These are phyloP conservation scores for Poterioochromonas sp. DNA, from an alignment of 352 stramenopile genomes.

Conservation along the genomic window DNA sequence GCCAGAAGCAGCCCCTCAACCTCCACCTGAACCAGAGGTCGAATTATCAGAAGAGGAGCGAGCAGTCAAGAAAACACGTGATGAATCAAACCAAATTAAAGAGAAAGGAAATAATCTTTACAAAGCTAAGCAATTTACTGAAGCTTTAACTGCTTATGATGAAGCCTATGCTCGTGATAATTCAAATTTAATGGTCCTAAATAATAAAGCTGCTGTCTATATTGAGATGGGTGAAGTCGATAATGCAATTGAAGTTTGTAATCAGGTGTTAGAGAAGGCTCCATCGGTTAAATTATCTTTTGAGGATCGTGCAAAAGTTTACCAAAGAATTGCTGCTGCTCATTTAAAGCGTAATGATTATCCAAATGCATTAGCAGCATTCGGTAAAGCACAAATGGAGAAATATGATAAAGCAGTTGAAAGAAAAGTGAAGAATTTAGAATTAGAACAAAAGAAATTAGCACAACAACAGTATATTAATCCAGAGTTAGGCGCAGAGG, in stretches of 20 bases:
- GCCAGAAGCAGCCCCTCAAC: slow-evolving; percentile 48
- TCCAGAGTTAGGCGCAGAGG: slow-evolving; percentile 77
- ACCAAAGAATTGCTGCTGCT: slow-evolving; percentile 88
- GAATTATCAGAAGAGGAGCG: slow-evolving; percentile 71
- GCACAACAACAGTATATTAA: slow-evolving; percentile 87
- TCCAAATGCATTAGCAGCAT: slow-evolving; percentile 51
- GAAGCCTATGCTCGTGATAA: slow-evolving; percentile 87
- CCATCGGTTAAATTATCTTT: slow-evolving; percentile 85
- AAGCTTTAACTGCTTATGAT: slow-evolving; percentile 83
- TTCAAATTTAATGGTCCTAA: slow-evolving; percentile 91
- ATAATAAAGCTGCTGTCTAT: slow-evolving; percentile 92
- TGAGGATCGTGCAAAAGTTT: slow-evolving; percentile 87
- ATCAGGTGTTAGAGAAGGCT: slow-evolving; percentile 88
- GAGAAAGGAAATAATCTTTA: slow-evolving; percentile 90
- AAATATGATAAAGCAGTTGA: slow-evolving; percentile 26
- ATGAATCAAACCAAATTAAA: slow-evolving; percentile 75
- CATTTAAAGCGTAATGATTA: slow-evolving; percentile 85
- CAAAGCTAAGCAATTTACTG: slow-evolving; percentile 91
- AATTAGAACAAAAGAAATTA: slow-evolving; percentile 66
- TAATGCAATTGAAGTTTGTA: slow-evolving; percentile 79
- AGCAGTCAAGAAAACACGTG: slow-evolving; percentile 48
- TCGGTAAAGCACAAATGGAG: slow-evolving; percentile 17
- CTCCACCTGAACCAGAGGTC: slow-evolving; percentile 63
- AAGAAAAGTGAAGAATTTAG: slow-evolving; percentile 38
- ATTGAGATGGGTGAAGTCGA: slow-evolving; percentile 90